Evolutionary conservation across 345 rosid genomes (phyloP).

Genomic region (Noccaea bulbosa): DNA sequence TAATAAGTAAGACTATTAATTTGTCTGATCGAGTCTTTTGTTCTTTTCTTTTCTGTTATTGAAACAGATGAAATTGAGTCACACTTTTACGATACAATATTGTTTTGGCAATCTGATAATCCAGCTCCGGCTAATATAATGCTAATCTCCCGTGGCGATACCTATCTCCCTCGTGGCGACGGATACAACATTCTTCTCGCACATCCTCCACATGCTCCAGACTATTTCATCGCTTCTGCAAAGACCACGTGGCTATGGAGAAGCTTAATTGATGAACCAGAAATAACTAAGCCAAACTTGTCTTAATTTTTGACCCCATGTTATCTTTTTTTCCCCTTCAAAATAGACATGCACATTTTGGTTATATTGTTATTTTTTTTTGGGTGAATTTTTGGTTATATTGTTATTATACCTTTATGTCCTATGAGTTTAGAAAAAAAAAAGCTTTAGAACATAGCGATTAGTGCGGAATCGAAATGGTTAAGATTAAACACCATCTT

Average conservation of each 20-base stretch:
- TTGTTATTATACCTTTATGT: too few relatives aligned
- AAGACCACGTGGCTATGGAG: conserved; percentile 4
- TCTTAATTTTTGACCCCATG: too few relatives aligned
- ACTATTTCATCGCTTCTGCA: not conserved
- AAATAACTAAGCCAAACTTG: too few relatives aligned
- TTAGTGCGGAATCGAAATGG: too few relatives aligned
- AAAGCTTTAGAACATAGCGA: too few relatives aligned
- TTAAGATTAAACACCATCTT: too few relatives aligned
- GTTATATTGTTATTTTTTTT: too few relatives aligned
- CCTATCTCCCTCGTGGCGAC: not conserved
- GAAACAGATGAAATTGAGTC: not conserved
- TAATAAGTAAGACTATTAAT: not conserved
- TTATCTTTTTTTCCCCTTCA: too few relatives aligned
- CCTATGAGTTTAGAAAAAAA: too few relatives aligned
- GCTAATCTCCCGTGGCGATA: not conserved
- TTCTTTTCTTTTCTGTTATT: not conserved
- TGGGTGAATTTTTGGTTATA: too few relatives aligned
- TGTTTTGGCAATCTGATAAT: not conserved
- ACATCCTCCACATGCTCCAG: not conserved
- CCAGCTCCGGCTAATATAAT: not conserved
- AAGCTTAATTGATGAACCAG: not conserved
- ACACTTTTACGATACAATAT: not conserved
- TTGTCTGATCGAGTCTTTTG: not conserved
- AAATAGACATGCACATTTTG: too few relatives aligned
- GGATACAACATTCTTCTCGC: conserved; percentile 7